phyloP scores from a whole-genome alignment of 208 protist genomes.

The Wallacemonas sp. region DNA sequence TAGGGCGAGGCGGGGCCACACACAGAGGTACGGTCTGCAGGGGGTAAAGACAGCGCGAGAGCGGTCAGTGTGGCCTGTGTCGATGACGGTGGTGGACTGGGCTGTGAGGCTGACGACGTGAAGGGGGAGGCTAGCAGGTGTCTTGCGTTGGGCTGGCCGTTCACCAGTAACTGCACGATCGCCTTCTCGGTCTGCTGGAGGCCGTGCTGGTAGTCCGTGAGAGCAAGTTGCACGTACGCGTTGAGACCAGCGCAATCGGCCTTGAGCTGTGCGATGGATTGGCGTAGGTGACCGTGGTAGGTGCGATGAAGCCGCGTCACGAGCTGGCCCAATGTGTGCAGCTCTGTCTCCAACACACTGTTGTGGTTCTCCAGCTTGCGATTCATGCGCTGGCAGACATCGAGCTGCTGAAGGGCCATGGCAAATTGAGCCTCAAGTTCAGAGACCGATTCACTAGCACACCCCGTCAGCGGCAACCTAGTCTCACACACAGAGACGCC shows the following conservation, averaged over 20 bases:
- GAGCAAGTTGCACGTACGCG: slow-evolving; percentile 41
- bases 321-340: slow-evolving; percentile 6
- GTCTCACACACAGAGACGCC: too few relatives aligned
- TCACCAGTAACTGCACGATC: slow-evolving; percentile 20
- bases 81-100: too few relatives aligned
- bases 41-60: too few relatives aligned
- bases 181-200: slow-evolving; percentile 25
- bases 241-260: slow-evolving; percentile 35
- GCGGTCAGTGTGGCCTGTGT: too few relatives aligned
- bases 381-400: slow-evolving; percentile 32
- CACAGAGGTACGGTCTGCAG: too few relatives aligned
- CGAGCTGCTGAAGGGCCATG: slow-evolving; percentile 37
- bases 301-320: background rate
- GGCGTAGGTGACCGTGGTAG: background rate
- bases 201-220: slow-evolving; percentile 34
- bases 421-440: slow-evolving; percentile 46
- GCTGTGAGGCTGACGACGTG: too few relatives aligned
- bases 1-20: background rate
- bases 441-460: slow-evolving; percentile 36
- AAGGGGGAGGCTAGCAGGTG: too few relatives aligned
- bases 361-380: slow-evolving; percentile 33
- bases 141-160: background rate
- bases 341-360: slow-evolving; percentile 29
- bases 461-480: slow-evolving; percentile 19
- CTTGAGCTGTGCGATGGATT: slow-evolving; percentile 13